These are phyloP conservation scores for Calycina marina DNA, from an alignment of 2,329 filamentous ascomycete species.

Conservation along the genomic window DNA sequence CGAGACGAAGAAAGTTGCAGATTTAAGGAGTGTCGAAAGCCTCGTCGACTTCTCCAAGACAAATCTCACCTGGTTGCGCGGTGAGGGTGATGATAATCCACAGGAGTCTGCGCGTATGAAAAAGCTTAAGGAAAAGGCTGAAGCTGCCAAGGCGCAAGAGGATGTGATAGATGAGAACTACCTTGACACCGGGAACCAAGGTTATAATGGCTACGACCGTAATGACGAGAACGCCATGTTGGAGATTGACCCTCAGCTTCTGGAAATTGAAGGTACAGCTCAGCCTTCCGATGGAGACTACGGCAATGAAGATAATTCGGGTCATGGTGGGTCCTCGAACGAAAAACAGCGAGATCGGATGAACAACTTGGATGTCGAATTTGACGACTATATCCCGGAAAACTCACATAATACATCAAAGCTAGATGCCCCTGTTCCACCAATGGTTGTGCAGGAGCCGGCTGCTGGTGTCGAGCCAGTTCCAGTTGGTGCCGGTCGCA, in stretches of 20 bases:
- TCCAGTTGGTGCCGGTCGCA: slow-evolving; percentile 11
- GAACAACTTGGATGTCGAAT: slow-evolving; percentile 8
- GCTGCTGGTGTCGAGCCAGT: slow-evolving; percentile 14
- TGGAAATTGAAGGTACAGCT: neutral
- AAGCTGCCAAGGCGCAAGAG: slow-evolving; percentile 19
- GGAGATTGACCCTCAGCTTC: slow-evolving; percentile 20
- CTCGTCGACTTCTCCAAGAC: slow-evolving; percentile 84
- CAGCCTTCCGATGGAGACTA: slow-evolving; percentile 2
- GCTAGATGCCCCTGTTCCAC: slow-evolving; percentile 11
- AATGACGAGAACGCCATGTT: slow-evolving; percentile 10
- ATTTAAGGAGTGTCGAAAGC: slow-evolving; percentile 78
- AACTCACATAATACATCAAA: slow-evolving; percentile 12
- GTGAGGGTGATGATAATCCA: slow-evolving; percentile 33
- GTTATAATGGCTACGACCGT: slow-evolving; percentile 6
- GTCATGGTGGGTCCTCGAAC: slow-evolving; percentile 1
- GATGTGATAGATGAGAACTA: slow-evolving; percentile 14
- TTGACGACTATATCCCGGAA: slow-evolving; percentile 7
- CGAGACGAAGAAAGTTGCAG: slow-evolving; percentile 79
- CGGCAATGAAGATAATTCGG: slow-evolving; percentile 4
- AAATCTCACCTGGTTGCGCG: slow-evolving; percentile 70
- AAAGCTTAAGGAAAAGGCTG: slow-evolving; percentile 21
- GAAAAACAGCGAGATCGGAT: neutral
- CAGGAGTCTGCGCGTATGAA: slow-evolving; percentile 26
- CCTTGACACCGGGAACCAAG: slow-evolving; percentile 5
- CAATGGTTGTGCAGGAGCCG: slow-evolving; percentile 9